Evolutionary conservation across 805 yeast genomes (phyloP).

Genomic region (Lipomyces kockii): DNA sequence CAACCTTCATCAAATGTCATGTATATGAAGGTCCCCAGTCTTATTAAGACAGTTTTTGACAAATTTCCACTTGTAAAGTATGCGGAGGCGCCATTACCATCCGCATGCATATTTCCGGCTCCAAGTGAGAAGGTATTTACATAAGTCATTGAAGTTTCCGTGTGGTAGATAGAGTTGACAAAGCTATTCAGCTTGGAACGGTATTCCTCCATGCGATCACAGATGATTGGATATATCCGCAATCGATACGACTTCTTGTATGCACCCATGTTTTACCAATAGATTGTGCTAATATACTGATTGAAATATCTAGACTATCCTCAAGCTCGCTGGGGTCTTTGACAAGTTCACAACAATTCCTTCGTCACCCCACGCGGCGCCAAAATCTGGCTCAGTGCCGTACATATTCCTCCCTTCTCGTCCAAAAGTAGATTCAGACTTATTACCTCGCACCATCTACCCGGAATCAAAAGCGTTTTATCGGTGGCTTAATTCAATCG

Average conservation of each 20-base stretch:
- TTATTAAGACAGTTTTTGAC: conserved; percentile 26
- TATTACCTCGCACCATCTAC: not conserved
- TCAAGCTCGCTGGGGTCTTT: conserved; percentile 9
- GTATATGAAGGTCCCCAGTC: conserved; percentile 24
- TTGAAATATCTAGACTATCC: conserved; percentile 12
- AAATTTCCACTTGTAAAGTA: conserved; percentile 24
- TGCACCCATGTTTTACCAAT: not conserved
- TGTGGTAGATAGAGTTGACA: not conserved
- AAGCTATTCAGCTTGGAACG: conserved; percentile 6
- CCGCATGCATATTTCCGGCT: not conserved
- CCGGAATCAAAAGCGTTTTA: conserved; percentile 4
- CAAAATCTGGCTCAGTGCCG: conserved; percentile 22
- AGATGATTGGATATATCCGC: conserved; percentile 21
- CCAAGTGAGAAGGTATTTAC: not conserved
- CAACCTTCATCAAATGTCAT: not conserved
- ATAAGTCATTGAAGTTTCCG: not conserved
- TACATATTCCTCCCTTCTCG: conserved; percentile 16
- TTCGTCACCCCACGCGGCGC: conserved; percentile 25
- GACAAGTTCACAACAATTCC: conserved; percentile 9
- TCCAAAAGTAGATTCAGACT: not conserved
- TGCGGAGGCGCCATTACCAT: conserved; percentile 12
- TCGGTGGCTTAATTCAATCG: not conserved
- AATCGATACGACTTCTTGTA: conserved; percentile 22
- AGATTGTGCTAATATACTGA: not conserved
- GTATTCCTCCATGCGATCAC: conserved; percentile 24